Evolutionary conservation across 148 eudicot genomes (phyloP).

Genomic region (Agrostemma githago): DNA sequence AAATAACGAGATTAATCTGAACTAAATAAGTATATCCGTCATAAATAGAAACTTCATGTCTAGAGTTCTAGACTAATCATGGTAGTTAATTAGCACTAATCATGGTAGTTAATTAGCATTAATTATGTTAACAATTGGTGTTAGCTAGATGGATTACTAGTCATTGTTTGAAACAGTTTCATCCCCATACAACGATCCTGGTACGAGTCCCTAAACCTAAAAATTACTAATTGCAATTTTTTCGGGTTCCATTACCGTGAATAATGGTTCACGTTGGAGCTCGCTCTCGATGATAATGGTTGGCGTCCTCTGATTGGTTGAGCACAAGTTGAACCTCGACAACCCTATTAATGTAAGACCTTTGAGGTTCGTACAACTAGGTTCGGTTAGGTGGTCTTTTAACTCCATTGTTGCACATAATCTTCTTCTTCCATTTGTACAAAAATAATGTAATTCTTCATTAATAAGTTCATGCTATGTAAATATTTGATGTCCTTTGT

Average conservation of each 20-base stretch:
- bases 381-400: neutral
- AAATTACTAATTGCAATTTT: constrained; percentile 23
- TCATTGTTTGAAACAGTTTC: too few species aligned
- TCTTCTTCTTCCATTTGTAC: neutral
- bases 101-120: neutral
- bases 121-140: neutral
- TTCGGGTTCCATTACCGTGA: constrained; percentile 42
- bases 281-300: constrained; percentile 13
- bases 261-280: constrained; percentile 57
- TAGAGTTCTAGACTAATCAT: neutral
- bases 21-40: neutral
- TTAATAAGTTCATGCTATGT: too few species aligned
- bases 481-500: too few species aligned
- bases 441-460: too few species aligned
- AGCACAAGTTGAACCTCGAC: constrained; percentile 79
- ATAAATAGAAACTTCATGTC: neutral
- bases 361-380: neutral
- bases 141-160: neutral
- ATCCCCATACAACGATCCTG: too few species aligned
- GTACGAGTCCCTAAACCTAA: too few species aligned
- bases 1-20: too few species aligned
- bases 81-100: constrained; percentile 4
- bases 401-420: neutral
- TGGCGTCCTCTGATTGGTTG: constrained; percentile 50
- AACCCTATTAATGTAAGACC: constrained; percentile 14